Evolutionary conservation across 225 moss, liverwort and hornwort genomes (phyloP).

Genomic region (Polytrichum formosum): DNA sequence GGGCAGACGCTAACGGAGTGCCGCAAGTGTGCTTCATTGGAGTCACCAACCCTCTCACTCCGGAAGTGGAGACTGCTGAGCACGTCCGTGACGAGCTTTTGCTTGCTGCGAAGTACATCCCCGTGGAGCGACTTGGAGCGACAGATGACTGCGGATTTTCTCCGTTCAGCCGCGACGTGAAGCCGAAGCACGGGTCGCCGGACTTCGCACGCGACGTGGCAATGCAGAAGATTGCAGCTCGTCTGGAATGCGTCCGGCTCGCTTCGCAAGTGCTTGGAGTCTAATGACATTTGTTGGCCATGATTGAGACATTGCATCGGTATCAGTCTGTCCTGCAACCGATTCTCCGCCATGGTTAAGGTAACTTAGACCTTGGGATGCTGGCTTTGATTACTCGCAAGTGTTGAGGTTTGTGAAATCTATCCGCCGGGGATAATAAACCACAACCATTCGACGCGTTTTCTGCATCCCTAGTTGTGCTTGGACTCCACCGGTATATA

Average conservation of each 20-base stretch:
- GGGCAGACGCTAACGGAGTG: constrained; percentile 42
- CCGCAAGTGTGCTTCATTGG: constrained; percentile 61
- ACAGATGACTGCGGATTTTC: constrained; percentile 63
- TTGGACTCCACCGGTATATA: too few relatives aligned
- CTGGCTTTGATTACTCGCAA: too few relatives aligned
- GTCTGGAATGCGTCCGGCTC: constrained; percentile 43
- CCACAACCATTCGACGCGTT: too few relatives aligned
- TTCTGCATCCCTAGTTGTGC: too few relatives aligned
- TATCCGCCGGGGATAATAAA: too few relatives aligned
- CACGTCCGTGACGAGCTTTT: constrained; percentile 44
- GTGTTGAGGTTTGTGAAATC: too few relatives aligned
- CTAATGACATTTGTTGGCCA: not conserved
- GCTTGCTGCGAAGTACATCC: constrained; percentile 51
- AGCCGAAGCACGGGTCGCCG: constrained; percentile 48
- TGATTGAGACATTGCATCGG: too few relatives aligned
- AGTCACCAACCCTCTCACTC: constrained; percentile 43
- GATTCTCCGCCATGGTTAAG: too few relatives aligned
- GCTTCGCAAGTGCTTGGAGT: constrained; percentile 30
- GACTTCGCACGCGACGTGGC: constrained; percentile 58
- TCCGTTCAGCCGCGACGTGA: constrained; percentile 56
- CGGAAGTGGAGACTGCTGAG: constrained; percentile 38
- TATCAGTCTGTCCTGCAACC: too few relatives aligned
- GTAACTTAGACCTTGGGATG: too few relatives aligned
- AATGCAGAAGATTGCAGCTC: constrained; percentile 41
- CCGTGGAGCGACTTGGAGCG: constrained; percentile 32